phyloP scores from a whole-genome alignment of 2,329 filamentous ascomycete genomes.

The Neonectria neomacrospora region DNA sequence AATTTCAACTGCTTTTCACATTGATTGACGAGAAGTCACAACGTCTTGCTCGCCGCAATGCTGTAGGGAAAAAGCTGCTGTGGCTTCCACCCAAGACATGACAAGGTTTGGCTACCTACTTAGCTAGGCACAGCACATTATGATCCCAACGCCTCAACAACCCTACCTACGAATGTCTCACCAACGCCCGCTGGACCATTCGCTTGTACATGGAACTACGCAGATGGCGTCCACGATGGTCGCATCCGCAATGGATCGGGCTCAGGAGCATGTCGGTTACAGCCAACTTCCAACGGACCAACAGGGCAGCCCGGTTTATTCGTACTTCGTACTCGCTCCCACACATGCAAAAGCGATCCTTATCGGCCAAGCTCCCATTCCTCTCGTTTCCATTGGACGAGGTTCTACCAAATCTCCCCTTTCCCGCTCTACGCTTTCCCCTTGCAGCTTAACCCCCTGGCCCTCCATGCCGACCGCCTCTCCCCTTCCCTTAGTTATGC shows the following conservation, averaged over 20 bases:
- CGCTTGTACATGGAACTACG: too few relatives aligned
- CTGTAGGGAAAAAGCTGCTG: background rate
- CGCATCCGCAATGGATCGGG: background rate
- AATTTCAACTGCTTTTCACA: background rate
- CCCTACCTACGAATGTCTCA: background rate
- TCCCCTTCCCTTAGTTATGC: slow-evolving; percentile 5
- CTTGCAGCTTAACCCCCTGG: background rate
- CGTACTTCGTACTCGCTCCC: background rate
- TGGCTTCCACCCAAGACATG: background rate
- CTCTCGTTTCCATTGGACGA: background rate
- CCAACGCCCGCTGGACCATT: background rate
- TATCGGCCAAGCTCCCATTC: background rate
- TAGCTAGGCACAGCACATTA: background rate
- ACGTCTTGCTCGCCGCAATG: background rate
- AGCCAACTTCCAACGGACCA: background rate
- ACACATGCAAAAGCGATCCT: background rate
- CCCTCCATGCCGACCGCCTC: slow-evolving; percentile 6
- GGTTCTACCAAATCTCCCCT: slow-evolving; percentile 3
- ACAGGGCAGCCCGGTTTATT: background rate
- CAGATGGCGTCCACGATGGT: background rate
- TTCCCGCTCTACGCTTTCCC: background rate
- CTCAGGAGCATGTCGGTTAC: background rate
- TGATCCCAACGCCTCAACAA: background rate
- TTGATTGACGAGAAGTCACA: background rate
- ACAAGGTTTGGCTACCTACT: too few relatives aligned